Evolutionary conservation across 1,284 basidiomycete species (phyloP).

Genomic region (Puccinia polysora): DNA sequence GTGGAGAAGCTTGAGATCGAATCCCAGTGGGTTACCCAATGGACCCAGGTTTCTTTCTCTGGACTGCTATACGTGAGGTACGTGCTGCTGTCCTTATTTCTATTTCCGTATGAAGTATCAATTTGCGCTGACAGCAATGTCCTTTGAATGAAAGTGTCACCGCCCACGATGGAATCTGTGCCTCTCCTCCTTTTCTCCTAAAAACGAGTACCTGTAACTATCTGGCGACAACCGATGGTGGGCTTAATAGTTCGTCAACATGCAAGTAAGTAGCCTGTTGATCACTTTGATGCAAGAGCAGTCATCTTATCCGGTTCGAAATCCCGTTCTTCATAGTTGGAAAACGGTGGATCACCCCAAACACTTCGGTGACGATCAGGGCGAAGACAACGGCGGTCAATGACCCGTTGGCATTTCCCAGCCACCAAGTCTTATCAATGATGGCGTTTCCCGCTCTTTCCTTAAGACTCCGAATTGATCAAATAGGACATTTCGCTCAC

Average conservation of each 20-base stretch:
- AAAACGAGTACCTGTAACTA: constrained; percentile 10
- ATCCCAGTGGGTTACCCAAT: constrained; percentile 25
- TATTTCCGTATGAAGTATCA: not conserved
- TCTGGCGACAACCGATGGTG: constrained; percentile 18
- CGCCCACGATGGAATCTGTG: constrained; percentile 28
- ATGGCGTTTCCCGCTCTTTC: too few relatives aligned
- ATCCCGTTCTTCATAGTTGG: not conserved
- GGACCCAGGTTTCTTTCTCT: constrained; percentile 10
- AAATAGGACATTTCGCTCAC: too few relatives aligned
- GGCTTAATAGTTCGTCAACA: constrained; percentile 6
- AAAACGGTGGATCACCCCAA: constrained; percentile 6
- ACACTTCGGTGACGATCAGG: constrained; percentile 4
- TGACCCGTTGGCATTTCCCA: too few relatives aligned
- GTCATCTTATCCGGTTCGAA: not conserved
- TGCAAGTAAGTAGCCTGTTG: constrained; percentile 17
- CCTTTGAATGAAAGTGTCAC: constrained; percentile 1
- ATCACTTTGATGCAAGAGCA: not conserved
- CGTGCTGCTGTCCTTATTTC: not conserved
- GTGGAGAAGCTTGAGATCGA: constrained; percentile 10
- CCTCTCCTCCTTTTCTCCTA: constrained; percentile 9
- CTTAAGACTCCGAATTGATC: too few relatives aligned
- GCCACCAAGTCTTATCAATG: too few relatives aligned
- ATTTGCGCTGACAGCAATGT: not conserved
- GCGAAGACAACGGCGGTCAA: not conserved
- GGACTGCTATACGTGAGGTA: constrained; percentile 27